These are phyloP conservation scores for Trametes villosa DNA, from an alignment of 768 basidiomycete genomes.

Conservation along the genomic window DNA sequence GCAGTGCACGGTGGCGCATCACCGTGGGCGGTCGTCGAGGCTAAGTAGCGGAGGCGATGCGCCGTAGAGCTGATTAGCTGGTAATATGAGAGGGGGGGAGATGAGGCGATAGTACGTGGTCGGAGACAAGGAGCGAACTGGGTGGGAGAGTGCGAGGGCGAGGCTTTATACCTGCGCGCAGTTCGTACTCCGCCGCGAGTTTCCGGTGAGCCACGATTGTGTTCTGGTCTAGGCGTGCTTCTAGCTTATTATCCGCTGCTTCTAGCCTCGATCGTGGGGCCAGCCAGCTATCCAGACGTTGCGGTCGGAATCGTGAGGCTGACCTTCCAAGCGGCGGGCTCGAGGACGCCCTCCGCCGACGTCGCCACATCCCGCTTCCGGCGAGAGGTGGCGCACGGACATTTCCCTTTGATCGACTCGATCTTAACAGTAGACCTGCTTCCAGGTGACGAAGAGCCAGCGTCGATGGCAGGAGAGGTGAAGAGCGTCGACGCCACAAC, in stretches of 20 bases:
- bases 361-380: not conserved
- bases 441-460: not conserved
- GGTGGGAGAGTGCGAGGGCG: not conserved
- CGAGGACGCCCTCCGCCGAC: not conserved
- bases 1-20: too few relatives aligned
- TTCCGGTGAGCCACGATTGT: constrained; percentile 10
- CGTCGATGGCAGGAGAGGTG: too few relatives aligned
- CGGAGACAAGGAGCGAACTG: constrained; percentile 6
- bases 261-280: not conserved
- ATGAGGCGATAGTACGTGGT: not conserved
- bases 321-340: not conserved
- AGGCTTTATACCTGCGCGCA: constrained; percentile 3
- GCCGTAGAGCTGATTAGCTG: not conserved
- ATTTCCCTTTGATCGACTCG: too few relatives aligned
- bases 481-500: not conserved
- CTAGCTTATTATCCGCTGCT: not conserved
- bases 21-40: too few relatives aligned
- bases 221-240: not conserved
- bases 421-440: not conserved
- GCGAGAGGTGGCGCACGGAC: too few relatives aligned
- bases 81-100: not conserved
- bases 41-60: not conserved
- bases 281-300: too few relatives aligned
- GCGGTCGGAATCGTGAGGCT: not conserved
- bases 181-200: constrained; percentile 15